These are phyloP conservation scores for Sparassis latifolia DNA, from an alignment of 1,284 basidiomycete genomes.

Conservation along the genomic window DNA sequence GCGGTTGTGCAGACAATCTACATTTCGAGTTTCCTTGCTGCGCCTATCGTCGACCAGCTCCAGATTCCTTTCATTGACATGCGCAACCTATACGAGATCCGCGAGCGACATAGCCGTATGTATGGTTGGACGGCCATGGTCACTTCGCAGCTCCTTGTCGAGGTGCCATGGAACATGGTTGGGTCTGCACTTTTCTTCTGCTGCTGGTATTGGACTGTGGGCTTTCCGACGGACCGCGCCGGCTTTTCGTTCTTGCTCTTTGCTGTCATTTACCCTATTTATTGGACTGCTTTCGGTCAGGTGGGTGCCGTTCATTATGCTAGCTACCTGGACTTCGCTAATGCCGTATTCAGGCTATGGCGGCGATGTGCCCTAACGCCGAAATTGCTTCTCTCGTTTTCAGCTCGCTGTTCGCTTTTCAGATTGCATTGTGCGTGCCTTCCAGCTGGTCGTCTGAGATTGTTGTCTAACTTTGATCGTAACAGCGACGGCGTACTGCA, in stretches of 20 bases:
- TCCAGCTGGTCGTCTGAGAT: background rate
- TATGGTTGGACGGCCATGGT: constrained; percentile 77
- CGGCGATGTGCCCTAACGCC: constrained; percentile 56
- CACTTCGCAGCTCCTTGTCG: constrained; percentile 53
- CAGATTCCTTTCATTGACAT: constrained; percentile 45
- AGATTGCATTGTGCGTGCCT: constrained; percentile 47
- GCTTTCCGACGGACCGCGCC: constrained; percentile 42
- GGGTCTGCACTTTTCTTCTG: constrained; percentile 51
- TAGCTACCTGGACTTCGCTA: constrained; percentile 46
- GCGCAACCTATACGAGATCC: constrained; percentile 52
- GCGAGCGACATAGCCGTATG: constrained; percentile 65
- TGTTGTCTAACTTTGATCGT: constrained; percentile 4
- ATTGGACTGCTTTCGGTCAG: constrained; percentile 37
- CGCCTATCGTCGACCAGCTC: constrained; percentile 42
- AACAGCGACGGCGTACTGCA: constrained; percentile 55
- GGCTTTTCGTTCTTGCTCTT: constrained; percentile 51
- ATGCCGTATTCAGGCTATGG: constrained; percentile 36
- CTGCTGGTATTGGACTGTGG: constrained; percentile 67
- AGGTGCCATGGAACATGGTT: constrained; percentile 60
- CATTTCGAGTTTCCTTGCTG: constrained; percentile 36
- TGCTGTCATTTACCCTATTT: constrained; percentile 44
- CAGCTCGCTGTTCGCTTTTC: constrained; percentile 51
- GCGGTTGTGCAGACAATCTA: constrained; percentile 24
- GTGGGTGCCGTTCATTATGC: constrained; percentile 39
- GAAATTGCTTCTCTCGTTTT: constrained; percentile 59